These are phyloP conservation scores for Akanthomyces dipterigenus DNA, from an alignment of 2,329 filamentous ascomycete species.

Conservation along the genomic window DNA sequence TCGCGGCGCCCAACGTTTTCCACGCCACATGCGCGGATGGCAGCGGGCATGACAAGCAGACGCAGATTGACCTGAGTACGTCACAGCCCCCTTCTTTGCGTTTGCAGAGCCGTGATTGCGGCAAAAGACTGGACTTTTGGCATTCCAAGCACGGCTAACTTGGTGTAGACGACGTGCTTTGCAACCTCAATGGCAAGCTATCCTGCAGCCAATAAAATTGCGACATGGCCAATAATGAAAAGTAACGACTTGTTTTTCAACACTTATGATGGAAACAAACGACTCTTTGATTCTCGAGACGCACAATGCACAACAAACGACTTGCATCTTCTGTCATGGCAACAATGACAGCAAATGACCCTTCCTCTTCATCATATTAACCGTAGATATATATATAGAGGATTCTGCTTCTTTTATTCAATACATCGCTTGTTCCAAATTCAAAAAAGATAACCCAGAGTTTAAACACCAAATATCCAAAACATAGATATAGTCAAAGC, in stretches of 20 bases:
- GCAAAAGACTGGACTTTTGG: background rate
- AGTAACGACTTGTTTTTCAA: background rate
- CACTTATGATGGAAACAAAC: too few relatives aligned
- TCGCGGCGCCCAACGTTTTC: background rate
- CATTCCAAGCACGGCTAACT: background rate
- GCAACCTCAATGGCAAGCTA: constrained; percentile 1
- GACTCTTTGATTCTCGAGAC: too few relatives aligned
- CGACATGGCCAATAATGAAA: background rate
- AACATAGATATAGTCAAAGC: background rate
- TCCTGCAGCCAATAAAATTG: background rate
- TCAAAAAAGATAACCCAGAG: constrained; percentile 1
- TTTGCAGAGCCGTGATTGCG: background rate
- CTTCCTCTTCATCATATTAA: constrained; percentile 1
- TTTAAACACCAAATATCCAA: constrained; percentile 1
- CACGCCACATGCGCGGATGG: constrained; percentile 1
- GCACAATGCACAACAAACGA: too few relatives aligned
- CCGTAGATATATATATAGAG: background rate
- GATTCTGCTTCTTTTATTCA: background rate
- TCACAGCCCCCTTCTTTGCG: background rate
- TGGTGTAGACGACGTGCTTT: background rate
- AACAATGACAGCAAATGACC: too few relatives aligned
- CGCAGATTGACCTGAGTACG: constrained; percentile 1
- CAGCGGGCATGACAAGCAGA: background rate
- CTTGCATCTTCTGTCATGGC: too few relatives aligned
- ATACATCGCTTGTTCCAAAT: constrained; percentile 10